Evolutionary conservation across 108 stramenopile species (phyloP).

Genomic region (Nitzschia sp.): DNA sequence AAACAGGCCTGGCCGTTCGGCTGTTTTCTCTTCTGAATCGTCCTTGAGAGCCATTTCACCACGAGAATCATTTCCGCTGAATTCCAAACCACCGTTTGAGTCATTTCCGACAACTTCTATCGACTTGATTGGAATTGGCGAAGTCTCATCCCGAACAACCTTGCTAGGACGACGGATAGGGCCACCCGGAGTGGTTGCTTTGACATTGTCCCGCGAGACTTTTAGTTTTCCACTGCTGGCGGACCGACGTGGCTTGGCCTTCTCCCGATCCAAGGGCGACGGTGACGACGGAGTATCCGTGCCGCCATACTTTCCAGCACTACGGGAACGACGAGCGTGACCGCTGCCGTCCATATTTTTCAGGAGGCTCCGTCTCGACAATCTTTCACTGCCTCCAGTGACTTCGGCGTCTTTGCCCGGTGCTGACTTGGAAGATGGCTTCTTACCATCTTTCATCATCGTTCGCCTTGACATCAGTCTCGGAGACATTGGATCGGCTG

Average conservation of each 20-base stretch:
- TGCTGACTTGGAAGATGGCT: neutral
- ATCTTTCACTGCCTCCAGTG: neutral
- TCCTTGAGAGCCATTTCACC: conserved; percentile 8
- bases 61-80: too few species aligned
- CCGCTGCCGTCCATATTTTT: neutral
- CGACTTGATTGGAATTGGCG: neutral
- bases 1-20: neutral
- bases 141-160: neutral
- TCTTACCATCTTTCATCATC: too few species aligned
- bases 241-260: neutral
- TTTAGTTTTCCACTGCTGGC: too few species aligned
- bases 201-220: neutral
- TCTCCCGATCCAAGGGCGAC: neutral
- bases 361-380: neutral
- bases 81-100: too few species aligned
- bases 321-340: neutral
- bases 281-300: neutral
- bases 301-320: conserved; percentile 1
- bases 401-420: neutral
- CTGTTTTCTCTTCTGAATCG: neutral
- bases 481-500: too few species aligned
- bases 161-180: neutral
- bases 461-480: too few species aligned
- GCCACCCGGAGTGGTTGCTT: neutral
- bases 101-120: neutral